phyloP scores from a whole-genome alignment of 2,329 filamentous ascomycete genomes.

The Pseudogymnoascus sp. region DNA sequence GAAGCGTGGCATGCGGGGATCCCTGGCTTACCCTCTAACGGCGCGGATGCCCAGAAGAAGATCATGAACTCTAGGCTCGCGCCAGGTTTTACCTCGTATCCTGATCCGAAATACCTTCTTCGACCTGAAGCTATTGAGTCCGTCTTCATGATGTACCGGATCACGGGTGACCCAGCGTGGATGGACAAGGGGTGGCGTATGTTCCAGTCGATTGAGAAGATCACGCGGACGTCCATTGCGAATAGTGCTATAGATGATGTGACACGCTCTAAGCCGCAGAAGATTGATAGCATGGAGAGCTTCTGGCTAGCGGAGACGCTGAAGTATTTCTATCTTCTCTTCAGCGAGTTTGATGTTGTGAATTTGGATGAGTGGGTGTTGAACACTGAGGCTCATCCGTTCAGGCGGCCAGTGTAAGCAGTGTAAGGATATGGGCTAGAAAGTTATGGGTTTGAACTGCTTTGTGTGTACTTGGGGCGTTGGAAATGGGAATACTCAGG shows the following conservation, averaged over 20 bases:
- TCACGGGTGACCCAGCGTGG: slow-evolving; percentile 18
- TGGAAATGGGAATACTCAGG: neutral
- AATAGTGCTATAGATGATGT: slow-evolving; percentile 36
- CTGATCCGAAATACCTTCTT: slow-evolving; percentile 39
- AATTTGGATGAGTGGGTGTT: slow-evolving; percentile 59
- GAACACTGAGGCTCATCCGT: slow-evolving; percentile 31
- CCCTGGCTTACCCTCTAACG: neutral
- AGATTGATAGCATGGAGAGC: slow-evolving; percentile 54
- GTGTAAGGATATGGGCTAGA: neutral
- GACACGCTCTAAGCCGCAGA: slow-evolving; percentile 3
- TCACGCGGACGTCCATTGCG: slow-evolving; percentile 33
- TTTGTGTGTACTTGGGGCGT: neutral
- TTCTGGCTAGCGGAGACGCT: slow-evolving; percentile 58
- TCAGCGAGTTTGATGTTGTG: slow-evolving; percentile 53
- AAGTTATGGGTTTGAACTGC: neutral
- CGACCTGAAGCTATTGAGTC: slow-evolving; percentile 56
- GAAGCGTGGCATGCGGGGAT: neutral
- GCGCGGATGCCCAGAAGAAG: neutral
- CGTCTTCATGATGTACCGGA: slow-evolving; percentile 50
- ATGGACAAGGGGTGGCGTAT: slow-evolving; percentile 39
- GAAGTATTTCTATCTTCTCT: slow-evolving; percentile 84
- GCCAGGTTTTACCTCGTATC: slow-evolving; percentile 42
- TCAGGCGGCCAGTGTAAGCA: slow-evolving; percentile 15
- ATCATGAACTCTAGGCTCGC: slow-evolving; percentile 29
- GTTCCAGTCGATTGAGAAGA: slow-evolving; percentile 36